Conservation (phyloP, 75 land plant species). For the Larix kaempferi region DNA sequence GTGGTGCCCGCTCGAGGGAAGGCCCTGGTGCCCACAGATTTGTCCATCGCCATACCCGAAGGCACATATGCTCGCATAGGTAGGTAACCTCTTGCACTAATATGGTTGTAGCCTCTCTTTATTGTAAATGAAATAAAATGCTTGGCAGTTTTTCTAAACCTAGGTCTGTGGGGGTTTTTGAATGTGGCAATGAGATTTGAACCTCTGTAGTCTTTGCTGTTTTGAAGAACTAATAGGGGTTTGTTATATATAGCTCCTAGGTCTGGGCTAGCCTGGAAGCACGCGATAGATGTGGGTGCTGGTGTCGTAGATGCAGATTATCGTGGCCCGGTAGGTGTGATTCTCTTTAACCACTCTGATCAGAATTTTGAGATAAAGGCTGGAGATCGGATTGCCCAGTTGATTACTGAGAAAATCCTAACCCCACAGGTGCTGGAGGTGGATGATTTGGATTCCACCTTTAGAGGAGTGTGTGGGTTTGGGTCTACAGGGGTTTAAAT, state of each 20-base stretch:
- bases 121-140: neutral
- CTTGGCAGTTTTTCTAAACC: neutral
- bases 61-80: slow-evolving; percentile 93
- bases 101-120: neutral
- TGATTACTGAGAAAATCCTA: slow-evolving; percentile 75
- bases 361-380: slow-evolving; percentile 70
- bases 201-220: neutral
- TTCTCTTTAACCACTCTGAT: slow-evolving; percentile 91
- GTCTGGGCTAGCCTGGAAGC: slow-evolving; percentile 94
- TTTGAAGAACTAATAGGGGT: neutral
- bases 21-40: slow-evolving; percentile 78
- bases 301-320: slow-evolving; percentile 98
- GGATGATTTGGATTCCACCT: slow-evolving; percentile 73
- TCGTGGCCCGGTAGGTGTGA: slow-evolving; percentile 86
- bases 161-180: neutral
- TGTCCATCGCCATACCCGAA: slow-evolving; percentile 85
- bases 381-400: slow-evolving; percentile 90
- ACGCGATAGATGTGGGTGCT: slow-evolving; percentile 92
- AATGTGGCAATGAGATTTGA: neutral
- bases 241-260: slow-evolving; percentile 62
- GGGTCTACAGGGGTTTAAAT: slow-evolving; percentile 87
- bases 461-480: slow-evolving; percentile 78
- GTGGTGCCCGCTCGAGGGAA: slow-evolving; percentile 86
- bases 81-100: slow-evolving; percentile 5
- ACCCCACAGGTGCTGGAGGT: slow-evolving; percentile 82